These are phyloP conservation scores for Capsicum rhomboideum DNA, from an alignment of 257 asterid species.

Conservation along the genomic window DNA sequence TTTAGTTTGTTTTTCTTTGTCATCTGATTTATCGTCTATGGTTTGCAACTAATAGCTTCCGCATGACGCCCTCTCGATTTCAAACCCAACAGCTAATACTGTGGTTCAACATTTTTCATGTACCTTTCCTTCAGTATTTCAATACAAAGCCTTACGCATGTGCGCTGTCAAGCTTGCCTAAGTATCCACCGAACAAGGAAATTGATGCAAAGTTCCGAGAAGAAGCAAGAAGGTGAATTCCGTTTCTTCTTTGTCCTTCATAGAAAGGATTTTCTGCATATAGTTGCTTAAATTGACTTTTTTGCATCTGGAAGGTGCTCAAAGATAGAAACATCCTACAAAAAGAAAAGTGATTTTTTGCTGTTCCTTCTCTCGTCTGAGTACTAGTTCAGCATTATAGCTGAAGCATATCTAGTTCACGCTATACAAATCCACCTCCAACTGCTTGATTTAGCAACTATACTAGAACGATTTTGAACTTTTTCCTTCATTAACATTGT, in stretches of 20 bases:
- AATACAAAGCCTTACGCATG: conserved; percentile 62
- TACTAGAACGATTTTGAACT: not conserved
- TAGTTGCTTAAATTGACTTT: not conserved
- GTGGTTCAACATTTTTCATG: conserved; percentile 8
- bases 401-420: not conserved
- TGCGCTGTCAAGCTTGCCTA: conserved; percentile 73
- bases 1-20: too few relatives aligned
- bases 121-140: conserved; percentile 49
- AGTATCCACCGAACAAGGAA: conserved; percentile 87
- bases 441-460: not conserved
- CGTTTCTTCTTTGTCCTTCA: not conserved
- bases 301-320: not conserved
- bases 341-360: not conserved
- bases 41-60: too few relatives aligned
- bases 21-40: too few relatives aligned
- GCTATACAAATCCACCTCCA: not conserved
- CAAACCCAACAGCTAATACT: too few relatives aligned
- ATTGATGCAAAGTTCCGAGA: conserved; percentile 88
- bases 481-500: not conserved
- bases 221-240: conserved; percentile 50
- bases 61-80: too few relatives aligned
- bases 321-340: not conserved
- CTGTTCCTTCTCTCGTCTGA: not conserved
- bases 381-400: not conserved
- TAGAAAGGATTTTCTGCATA: not conserved